Conservation (phyloP, 805 yeast species). For the Candida cerambycidarum region DNA sequence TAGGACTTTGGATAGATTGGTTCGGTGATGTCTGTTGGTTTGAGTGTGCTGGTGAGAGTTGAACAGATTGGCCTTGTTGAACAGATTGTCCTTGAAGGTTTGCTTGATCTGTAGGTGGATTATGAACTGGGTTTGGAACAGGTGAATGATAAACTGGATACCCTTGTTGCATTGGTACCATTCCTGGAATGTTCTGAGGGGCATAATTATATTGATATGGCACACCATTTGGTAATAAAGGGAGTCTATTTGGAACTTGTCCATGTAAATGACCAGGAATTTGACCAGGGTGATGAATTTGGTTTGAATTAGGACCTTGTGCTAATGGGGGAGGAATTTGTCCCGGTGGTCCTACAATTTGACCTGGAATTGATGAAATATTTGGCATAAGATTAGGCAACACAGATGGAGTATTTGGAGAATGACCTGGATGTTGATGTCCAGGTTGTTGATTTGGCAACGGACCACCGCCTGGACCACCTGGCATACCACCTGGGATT, state of each 20-base stretch:
- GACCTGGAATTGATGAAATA: too few relatives aligned
- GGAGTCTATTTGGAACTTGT: not conserved
- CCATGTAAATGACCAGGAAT: not conserved
- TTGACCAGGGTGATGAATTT: too few relatives aligned
- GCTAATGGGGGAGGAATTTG: not conserved
- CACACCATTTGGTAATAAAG: not conserved
- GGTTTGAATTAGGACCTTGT: too few relatives aligned
- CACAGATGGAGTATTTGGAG: too few relatives aligned
- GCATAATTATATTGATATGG: not conserved
- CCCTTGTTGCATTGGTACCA: not conserved
- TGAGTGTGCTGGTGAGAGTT: not conserved
- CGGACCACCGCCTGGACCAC: not conserved
- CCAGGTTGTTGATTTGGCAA: too few relatives aligned
- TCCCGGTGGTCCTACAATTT: not conserved
- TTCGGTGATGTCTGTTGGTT: not conserved
- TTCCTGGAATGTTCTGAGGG: not conserved
- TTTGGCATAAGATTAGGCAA: too few relatives aligned
- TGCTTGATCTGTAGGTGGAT: not conserved
- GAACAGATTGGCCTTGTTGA: not conserved
- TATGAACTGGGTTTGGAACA: not conserved
- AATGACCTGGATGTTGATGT: conserved; percentile 2
- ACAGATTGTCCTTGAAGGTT: not conserved
- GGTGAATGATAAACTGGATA: not conserved
- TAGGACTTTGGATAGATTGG: too few relatives aligned
- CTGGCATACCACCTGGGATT: not conserved